Percentiles rank a stretch among this genome's conserved stretches.
phyloP scores from a whole-genome alignment of 805 yeast genomes.

The Candida manassasensis region DNA sequence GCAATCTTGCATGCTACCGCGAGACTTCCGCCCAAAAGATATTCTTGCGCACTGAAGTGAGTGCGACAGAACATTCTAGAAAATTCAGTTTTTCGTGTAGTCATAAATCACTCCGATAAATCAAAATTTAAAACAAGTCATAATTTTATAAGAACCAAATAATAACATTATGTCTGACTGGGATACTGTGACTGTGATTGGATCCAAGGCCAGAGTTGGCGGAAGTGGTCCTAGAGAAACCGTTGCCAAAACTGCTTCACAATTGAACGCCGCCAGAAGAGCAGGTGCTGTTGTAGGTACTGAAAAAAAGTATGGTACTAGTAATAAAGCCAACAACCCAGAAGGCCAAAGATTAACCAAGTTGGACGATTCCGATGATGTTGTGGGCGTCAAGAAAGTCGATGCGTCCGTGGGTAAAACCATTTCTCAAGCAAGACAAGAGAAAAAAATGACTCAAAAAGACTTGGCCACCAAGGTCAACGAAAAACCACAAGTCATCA shows the following conservation, averaged over 20 bases:
- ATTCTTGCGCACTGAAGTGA: too few relatives aligned
- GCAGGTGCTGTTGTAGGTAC: conserved; percentile 83
- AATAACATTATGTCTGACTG: conserved; percentile 63
- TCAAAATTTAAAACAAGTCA: too few relatives aligned
- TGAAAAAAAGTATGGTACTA: conserved; percentile 80
- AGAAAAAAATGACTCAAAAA: conserved; percentile 86
- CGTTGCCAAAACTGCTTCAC: conserved; percentile 74
- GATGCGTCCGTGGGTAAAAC: conserved; percentile 83
- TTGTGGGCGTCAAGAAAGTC: conserved; percentile 86
- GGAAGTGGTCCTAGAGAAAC: conserved; percentile 82
- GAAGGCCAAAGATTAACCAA: conserved; percentile 95
- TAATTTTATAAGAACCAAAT: too few relatives aligned
- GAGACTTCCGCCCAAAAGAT: too few relatives aligned
- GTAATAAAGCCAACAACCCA: conserved; percentile 59
- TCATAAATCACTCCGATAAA: too few relatives aligned
- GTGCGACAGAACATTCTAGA: too few relatives aligned
- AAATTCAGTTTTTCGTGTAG: too few relatives aligned
- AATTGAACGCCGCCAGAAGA: conserved; percentile 92
- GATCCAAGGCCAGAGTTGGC: conserved; percentile 83
- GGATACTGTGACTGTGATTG: conserved; percentile 88
- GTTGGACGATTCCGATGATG: conserved; percentile 90
- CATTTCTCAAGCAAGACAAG: conserved; percentile 79
- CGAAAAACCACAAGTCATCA: conserved; percentile 92
- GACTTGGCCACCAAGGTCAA: conserved; percentile 93
- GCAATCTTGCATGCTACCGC: too few relatives aligned